Evolutionary conservation across 108 stramenopile species (phyloP).

Genomic region (Stephanodiscus triporus): DNA sequence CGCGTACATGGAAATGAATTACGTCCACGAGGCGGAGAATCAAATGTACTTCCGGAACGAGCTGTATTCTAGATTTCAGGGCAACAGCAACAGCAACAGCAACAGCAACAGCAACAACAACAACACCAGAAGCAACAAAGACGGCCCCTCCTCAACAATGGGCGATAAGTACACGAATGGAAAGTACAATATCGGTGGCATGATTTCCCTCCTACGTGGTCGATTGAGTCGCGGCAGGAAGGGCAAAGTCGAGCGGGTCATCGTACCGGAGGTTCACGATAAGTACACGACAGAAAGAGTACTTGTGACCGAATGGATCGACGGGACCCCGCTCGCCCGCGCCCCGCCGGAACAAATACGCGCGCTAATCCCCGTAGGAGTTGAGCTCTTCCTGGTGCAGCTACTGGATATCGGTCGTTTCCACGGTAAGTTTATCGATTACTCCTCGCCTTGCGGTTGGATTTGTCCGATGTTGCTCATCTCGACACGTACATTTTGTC

Average conservation of each 20-base stretch:
- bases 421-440: slow-evolving; percentile 44
- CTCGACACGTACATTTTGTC: background rate
- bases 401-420: slow-evolving; percentile 85
- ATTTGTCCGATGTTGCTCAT: background rate
- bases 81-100: background rate
- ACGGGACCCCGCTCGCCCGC: slow-evolving; percentile 74
- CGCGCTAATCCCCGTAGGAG: slow-evolving; percentile 82
- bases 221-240: background rate
- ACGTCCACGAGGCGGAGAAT: slow-evolving; percentile 55
- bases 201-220: background rate
- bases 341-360: slow-evolving; percentile 59
- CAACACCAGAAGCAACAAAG: background rate
- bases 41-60: slow-evolving; percentile 56
- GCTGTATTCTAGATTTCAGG: slow-evolving; percentile 32
- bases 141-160: background rate
- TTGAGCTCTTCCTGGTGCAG: slow-evolving; percentile 85
- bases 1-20: slow-evolving; percentile 62
- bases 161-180: background rate
- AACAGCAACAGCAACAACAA: background rate
- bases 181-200: background rate
- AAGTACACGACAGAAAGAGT: slow-evolving; percentile 48
- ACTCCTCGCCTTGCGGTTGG: background rate
- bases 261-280: slow-evolving; percentile 47
- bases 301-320: slow-evolving; percentile 70
- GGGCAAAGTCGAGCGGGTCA: slow-evolving; percentile 22